phyloP scores from a whole-genome alignment of 2,329 filamentous ascomycete genomes.

The Fusarium abutilonis region DNA sequence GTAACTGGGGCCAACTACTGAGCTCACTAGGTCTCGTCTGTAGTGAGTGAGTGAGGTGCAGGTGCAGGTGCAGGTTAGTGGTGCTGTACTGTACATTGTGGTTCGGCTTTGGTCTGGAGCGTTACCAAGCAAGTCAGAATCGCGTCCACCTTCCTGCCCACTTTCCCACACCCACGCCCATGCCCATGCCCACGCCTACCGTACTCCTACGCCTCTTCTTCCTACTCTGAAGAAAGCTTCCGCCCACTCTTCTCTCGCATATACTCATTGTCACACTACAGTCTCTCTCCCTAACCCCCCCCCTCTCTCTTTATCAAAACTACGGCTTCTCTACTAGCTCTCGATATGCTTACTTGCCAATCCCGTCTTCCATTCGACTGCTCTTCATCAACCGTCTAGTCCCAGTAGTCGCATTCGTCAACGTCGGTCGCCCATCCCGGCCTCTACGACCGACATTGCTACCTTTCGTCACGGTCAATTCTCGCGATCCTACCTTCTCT shows the following conservation, averaged over 20 bases:
- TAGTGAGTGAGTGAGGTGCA: constrained; percentile 11
- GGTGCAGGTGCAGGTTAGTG: neutral
- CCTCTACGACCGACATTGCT: constrained; percentile 30
- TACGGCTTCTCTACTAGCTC: constrained; percentile 30
- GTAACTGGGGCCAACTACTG: constrained; percentile 2
- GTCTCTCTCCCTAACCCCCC: neutral
- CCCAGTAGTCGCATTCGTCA: constrained; percentile 39
- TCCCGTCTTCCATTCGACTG: constrained; percentile 38
- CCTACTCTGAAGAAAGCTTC: constrained; percentile 41
- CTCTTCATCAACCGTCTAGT: constrained; percentile 36
- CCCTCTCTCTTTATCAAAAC: constrained; percentile 35
- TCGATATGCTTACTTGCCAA: constrained; percentile 46
- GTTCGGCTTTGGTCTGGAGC: constrained; percentile 20
- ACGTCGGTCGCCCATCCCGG: constrained; percentile 27
- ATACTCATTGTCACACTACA: constrained; percentile 21
- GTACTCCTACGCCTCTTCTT: constrained; percentile 10
- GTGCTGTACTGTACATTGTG: constrained; percentile 6
- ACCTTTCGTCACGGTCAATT: constrained; percentile 33
- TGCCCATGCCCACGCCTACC: constrained; percentile 14
- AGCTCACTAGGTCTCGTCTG: neutral
- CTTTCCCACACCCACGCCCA: constrained; percentile 28
- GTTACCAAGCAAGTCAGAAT: constrained; percentile 23
- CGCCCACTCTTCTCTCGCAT: constrained; percentile 44
- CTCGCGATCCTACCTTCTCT: constrained; percentile 21
- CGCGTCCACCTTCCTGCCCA: constrained; percentile 39